phyloP scores from a whole-genome alignment of 768 basidiomycete species.

The Russula olivacea region DNA sequence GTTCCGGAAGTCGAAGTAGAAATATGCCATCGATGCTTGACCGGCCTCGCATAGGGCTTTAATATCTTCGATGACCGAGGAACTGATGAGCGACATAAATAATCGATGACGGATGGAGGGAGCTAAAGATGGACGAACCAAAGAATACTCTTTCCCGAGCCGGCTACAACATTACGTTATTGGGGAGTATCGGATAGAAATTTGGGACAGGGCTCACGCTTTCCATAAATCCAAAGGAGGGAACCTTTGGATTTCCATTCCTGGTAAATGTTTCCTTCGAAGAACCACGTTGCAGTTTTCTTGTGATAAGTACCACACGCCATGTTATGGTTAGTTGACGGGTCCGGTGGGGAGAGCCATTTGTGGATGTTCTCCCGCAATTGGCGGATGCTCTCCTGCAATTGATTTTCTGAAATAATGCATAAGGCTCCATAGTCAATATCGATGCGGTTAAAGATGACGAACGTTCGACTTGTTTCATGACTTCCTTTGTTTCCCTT shows the following conservation, averaged over 20 bases:
- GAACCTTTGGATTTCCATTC: not conserved
- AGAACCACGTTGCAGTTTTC: not conserved
- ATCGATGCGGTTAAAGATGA: not conserved
- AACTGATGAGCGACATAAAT: not conserved
- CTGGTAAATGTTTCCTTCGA: not conserved
- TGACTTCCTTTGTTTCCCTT: too few species aligned
- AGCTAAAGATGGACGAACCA: not conserved
- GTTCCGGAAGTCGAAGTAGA: not conserved
- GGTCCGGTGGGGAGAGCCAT: constrained; percentile 1
- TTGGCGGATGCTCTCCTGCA: too few species aligned
- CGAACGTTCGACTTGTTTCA: not conserved
- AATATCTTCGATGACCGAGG: not conserved
- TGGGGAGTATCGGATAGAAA: not conserved
- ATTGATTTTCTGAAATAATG: not conserved
- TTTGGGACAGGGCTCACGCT: not conserved
- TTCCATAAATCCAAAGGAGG: not conserved
- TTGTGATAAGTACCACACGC: not conserved
- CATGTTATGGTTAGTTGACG: not conserved
- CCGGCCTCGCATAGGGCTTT: not conserved
- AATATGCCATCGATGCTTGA: not conserved
- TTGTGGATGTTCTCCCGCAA: not conserved
- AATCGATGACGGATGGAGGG: not conserved
- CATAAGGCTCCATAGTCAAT: not conserved
- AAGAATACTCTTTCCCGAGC: not conserved
- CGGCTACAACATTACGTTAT: not conserved